These are phyloP conservation scores for Elsinoe australis DNA, from an alignment of 2,329 filamentous ascomycete genomes.

Conservation along the genomic window DNA sequence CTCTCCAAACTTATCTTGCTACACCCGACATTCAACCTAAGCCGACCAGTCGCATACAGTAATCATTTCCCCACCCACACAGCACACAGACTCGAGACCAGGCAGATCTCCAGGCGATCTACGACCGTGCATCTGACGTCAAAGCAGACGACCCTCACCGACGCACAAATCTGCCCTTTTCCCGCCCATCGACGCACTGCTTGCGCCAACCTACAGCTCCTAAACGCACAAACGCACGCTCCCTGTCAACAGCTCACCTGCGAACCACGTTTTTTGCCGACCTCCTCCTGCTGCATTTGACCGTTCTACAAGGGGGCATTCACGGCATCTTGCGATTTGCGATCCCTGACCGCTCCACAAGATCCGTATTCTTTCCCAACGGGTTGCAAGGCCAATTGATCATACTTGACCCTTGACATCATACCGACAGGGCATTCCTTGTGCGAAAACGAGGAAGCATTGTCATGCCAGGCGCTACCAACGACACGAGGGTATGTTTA, in stretches of 20 bases:
- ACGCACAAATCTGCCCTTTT: constrained; percentile 11
- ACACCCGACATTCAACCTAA: no score
- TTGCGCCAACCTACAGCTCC: background rate
- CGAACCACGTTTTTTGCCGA: constrained; percentile 10
- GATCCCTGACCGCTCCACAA: background rate
- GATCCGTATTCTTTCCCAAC: background rate
- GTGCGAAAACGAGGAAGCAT: background rate
- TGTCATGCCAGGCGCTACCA: constrained; percentile 15
- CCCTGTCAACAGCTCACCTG: background rate
- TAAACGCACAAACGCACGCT: background rate
- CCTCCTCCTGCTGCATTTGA: background rate
- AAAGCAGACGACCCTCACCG: background rate
- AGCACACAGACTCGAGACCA: background rate
- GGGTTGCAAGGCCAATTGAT: background rate
- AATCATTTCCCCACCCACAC: background rate
- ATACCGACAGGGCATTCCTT: background rate
- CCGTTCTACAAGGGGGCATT: no score
- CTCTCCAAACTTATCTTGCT: no score
- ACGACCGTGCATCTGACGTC: constrained; percentile 15
- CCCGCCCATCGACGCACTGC: constrained; percentile 10
- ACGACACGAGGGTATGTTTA: constrained; percentile 18
- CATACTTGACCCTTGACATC: background rate
- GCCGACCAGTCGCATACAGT: no score
- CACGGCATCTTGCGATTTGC: background rate
- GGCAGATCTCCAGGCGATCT: constrained; percentile 1